Base-by-base conservation (phyloP, 257 asterid genomes). In the Leonotis leonurus region DNA sequence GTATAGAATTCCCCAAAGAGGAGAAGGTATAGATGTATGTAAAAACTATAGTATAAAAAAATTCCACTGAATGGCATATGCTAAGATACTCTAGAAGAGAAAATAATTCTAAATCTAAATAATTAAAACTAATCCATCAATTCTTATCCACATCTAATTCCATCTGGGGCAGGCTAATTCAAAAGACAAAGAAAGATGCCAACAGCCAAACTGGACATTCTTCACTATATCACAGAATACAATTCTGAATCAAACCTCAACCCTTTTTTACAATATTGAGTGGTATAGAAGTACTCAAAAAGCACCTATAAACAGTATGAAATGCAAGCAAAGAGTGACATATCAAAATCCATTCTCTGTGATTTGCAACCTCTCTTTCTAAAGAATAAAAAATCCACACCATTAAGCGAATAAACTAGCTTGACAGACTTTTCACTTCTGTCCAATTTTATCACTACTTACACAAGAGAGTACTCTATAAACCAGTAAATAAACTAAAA, bases 71-170 rank as follows among this genome's bases (percentile, higher is more conserved):
- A 36, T 56, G 62, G 55, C 50, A 56, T 61, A 71, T 50, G 54
- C 43, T 55, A 35, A 25, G 62, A 65, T 57, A 12, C 67, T 52
- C 35, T 40, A 26, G 26, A 57, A 25, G 35, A 39, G n/a, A 43
- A 46, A 56, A 39, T 7, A 16, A 22, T 16, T 5, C 43, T 41
- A 24, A 46, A 10, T 51, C 49, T 29, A 53, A 3, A 43, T 3
- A 55, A 45, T 16, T 21, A 22, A 48, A 57, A 32, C 24, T 40
- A 33, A 22, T 35, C 43, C 35, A 62, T 62, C 51, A 62, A 14
- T 22, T 60, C 25, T 37, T 36, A 70, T 69, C 70, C 65, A 44
- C 56, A 65, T 43, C 54, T 60, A 73, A 60, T 60, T 2, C 24
- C 58, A 52, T n/a, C 24, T 14, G 39, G 36, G 11, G 60, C 21